A percentile compares a stretch with the other conserved stretches of the same genome.
phyloP scores from a whole-genome alignment of 139 green algal genomes.

The Picochlorum sp. region DNA sequence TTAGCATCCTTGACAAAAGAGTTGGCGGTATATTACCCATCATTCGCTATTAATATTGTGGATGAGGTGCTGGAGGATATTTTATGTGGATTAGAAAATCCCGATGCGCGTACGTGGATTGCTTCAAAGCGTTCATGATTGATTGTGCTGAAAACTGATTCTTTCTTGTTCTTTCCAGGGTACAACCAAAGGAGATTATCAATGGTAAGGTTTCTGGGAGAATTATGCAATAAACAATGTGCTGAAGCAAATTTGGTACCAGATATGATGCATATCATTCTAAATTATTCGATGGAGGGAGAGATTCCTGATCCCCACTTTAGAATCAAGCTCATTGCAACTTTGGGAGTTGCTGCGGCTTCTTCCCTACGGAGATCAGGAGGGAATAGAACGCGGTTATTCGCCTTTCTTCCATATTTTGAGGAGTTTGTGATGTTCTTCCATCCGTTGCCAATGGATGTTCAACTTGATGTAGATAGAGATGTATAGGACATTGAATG shows the following conservation, averaged over 20 bases:
- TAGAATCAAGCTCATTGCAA: constrained; percentile 56
- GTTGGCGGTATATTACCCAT: constrained; percentile 73
- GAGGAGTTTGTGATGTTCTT: constrained; percentile 83
- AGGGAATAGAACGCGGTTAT: not conserved
- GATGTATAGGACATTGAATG: constrained; percentile 53
- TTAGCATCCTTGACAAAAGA: constrained; percentile 68
- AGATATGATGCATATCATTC: constrained; percentile 77
- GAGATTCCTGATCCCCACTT: constrained; percentile 46
- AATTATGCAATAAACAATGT: constrained; percentile 89
- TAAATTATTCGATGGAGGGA: constrained; percentile 20
- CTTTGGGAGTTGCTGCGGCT: constrained; percentile 76
- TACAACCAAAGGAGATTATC: constrained; percentile 75
- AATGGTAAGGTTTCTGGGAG: constrained; percentile 71
- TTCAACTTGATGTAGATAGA: constrained; percentile 90
- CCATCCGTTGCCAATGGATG: constrained; percentile 69
- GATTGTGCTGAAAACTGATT: too few species aligned
- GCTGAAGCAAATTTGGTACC: constrained; percentile 63
- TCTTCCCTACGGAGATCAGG: not conserved
- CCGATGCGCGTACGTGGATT: constrained; percentile 15
- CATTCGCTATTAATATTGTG: constrained; percentile 61
- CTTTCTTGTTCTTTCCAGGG: constrained; percentile 12
- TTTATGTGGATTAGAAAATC: constrained; percentile 57
- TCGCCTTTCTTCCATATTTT: constrained; percentile 88
- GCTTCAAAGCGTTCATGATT: not conserved
- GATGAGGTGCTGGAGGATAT: constrained; percentile 82